A percentile compares a stretch with the other conserved stretches of the same genome.
phyloP scores from a whole-genome alignment of 495 filamentous ascomycete genomes.

The Pyrenula massariospora region DNA sequence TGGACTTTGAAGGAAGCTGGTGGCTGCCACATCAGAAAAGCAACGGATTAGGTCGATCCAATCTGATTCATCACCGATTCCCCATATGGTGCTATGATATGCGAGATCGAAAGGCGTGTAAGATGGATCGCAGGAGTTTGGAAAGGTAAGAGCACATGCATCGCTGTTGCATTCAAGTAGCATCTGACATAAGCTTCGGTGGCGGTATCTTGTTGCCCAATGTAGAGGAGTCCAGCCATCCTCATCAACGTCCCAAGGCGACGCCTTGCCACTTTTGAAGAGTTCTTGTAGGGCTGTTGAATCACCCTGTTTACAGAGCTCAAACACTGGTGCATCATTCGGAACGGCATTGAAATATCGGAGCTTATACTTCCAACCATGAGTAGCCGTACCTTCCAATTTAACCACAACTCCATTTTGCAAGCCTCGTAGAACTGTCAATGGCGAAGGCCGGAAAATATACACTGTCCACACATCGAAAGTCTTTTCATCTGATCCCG shows the following conservation, averaged over 20 bases:
- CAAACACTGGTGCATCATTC: background rate
- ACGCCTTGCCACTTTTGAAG: background rate
- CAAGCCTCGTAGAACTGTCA: background rate
- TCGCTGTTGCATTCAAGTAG: background rate
- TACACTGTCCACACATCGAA: background rate
- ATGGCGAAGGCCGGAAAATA: background rate
- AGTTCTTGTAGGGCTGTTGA: background rate
- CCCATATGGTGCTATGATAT: background rate
- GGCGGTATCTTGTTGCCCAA: background rate
- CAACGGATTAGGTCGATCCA: background rate
- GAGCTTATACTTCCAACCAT: background rate
- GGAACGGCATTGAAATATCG: background rate
- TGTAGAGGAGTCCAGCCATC: background rate
- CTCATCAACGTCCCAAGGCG: background rate
- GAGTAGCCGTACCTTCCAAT: background rate
- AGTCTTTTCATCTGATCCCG: background rate
- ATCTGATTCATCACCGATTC: background rate
- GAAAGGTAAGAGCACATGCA: background rate
- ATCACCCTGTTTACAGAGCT: background rate
- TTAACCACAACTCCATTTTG: background rate
- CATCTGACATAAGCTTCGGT: background rate
- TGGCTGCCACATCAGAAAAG: background rate
- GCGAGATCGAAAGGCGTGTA: background rate
- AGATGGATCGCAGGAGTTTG: background rate
- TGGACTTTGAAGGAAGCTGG: background rate